A percentile compares a stretch with the other conserved stretches of the same genome.
phyloP scores from a whole-genome alignment of 495 filamentous ascomycete species.

The Astrothelium macrocarpum region DNA sequence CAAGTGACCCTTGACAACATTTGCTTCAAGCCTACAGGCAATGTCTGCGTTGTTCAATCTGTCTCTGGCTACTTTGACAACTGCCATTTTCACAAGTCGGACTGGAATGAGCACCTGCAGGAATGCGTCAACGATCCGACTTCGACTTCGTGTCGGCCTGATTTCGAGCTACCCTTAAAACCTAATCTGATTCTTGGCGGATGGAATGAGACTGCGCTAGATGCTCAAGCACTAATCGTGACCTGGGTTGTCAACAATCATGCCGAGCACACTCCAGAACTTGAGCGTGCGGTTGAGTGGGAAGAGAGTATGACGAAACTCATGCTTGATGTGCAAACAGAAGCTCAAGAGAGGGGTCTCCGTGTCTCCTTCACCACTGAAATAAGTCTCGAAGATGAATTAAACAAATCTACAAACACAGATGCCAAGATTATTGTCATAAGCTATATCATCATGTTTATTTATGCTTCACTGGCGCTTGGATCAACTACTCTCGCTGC shows the following conservation, averaged over 20 bases:
- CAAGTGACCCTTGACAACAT: slow-evolving; percentile 66
- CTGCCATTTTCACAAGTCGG: slow-evolving; percentile 47
- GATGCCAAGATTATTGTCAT: slow-evolving; percentile 95
- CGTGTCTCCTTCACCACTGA: slow-evolving; percentile 91
- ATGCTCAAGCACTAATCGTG: slow-evolving; percentile 68
- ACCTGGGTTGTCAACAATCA: slow-evolving; percentile 97
- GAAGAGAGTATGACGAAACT: slow-evolving; percentile 63
- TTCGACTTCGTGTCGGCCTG: slow-evolving; percentile 72
- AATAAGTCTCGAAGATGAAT: slow-evolving; percentile 81
- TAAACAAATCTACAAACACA: slow-evolving; percentile 94
- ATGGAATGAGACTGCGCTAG: slow-evolving; percentile 56
- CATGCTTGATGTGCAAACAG: slow-evolving; percentile 64
- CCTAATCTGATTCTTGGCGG: slow-evolving; percentile 82
- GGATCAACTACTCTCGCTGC: slow-evolving; percentile 76
- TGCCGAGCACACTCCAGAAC: slow-evolving; percentile 56
- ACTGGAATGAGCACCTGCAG: slow-evolving; percentile 59
- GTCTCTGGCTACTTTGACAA: slow-evolving; percentile 76
- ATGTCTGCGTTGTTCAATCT: slow-evolving; percentile 87
- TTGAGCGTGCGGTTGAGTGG: slow-evolving; percentile 76
- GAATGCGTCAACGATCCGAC: slow-evolving; percentile 69
- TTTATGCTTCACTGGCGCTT: slow-evolving; percentile 86
- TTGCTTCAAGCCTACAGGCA: slow-evolving; percentile 86
- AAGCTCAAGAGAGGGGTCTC: slow-evolving; percentile 68
- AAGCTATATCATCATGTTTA: slow-evolving; percentile 97
- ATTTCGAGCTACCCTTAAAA: slow-evolving; percentile 74